Base-by-base conservation (phyloP, 768 basidiomycete species). In the Leccinum arenicola region DNA sequence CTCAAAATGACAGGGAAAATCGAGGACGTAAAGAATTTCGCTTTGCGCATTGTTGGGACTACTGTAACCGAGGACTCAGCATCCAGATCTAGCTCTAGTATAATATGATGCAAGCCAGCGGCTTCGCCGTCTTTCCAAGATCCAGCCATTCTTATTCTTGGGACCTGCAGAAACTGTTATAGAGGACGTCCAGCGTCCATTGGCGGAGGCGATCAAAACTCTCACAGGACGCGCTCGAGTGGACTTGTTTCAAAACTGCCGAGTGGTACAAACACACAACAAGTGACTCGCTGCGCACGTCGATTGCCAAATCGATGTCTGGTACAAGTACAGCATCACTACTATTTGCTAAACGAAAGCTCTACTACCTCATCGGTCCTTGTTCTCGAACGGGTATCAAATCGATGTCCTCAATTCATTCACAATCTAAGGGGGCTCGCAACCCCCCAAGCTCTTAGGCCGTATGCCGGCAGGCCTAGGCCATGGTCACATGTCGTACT, bases 401-500 rank as follows among this genome's bases (percentile, higher is more conserved):
- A 64, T 68, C 66, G 73, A 73, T 72, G 27, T 25, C 59, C 19
- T 17, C 27, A 10, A 11, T 54, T 65, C 54, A 53, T 33, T 23
- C n/a, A 19, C 2, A 43, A 19, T n/a, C 40, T 52, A 33, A 55
- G 54, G n/a, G 17, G 21, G n/a, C 4, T 25, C 21, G 21, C 52
- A 49, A 29, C 40, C 57, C 55, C 27, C 43, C 10, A 31, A 29
- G 43, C 12, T 48, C 54, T 54, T 23, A 31, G 45, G 17, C 45
- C 57, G 54, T 25, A 38, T 35, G 15, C 43, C 58, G 58, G 38
- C 25, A 45, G 43, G 38, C 27, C 11, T 35, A 59, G 14, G 19
- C 12, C 40, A 19, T 43, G 15, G 35, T 74, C 68, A 80, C 75
- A 85, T 80, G 68, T 87, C 82, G 66, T 91, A 91, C 69, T 87